A percentile compares a stretch with the other conserved stretches of the same genome.
Conservation (phyloP, 768 basidiomycete species). For the Naganishia randhawae region DNA sequence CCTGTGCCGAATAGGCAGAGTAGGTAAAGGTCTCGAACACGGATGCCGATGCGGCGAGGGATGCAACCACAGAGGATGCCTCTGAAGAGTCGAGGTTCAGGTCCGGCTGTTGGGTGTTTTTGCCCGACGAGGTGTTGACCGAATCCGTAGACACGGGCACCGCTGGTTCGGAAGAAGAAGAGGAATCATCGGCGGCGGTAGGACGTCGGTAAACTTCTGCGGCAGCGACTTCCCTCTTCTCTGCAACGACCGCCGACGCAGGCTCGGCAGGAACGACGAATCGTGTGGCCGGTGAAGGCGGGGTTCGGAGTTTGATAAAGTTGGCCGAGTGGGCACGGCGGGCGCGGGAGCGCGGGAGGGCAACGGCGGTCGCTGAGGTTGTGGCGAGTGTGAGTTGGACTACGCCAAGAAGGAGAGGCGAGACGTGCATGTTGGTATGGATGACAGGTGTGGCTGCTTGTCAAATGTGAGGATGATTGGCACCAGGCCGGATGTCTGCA, state of each 20-base stretch:
- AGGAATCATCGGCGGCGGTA: background rate
- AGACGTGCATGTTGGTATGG: conserved; percentile 14
- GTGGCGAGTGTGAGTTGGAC: conserved; percentile 7
- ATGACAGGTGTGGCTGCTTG: background rate
- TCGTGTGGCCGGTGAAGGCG: background rate
- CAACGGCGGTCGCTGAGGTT: conserved; percentile 3
- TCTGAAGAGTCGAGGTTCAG: background rate
- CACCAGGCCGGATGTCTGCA: conserved; percentile 14
- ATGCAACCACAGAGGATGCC: background rate
- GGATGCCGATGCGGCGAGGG: conserved; percentile 3
- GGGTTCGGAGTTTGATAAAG: conserved; percentile 7
- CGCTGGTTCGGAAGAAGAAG: background rate
- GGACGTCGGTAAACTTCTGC: conserved; percentile 12
- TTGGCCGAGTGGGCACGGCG: background rate
- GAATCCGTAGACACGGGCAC: conserved; percentile 14
- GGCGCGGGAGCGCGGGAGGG: conserved; percentile 3
- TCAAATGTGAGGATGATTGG: conserved; percentile 12
- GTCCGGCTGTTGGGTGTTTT: conserved; percentile 18
- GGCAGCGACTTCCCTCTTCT: conserved; percentile 5
- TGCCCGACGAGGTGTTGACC: conserved; percentile 11
- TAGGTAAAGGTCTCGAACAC: conserved; percentile 9
- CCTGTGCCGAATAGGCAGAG: conserved; percentile 5
- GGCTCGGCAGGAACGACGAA: background rate
- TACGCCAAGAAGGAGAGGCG: conserved; percentile 8
- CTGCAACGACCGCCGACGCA: background rate